phyloP scores from a whole-genome alignment of 306 rosid species.

The Cucumis melo region DNA sequence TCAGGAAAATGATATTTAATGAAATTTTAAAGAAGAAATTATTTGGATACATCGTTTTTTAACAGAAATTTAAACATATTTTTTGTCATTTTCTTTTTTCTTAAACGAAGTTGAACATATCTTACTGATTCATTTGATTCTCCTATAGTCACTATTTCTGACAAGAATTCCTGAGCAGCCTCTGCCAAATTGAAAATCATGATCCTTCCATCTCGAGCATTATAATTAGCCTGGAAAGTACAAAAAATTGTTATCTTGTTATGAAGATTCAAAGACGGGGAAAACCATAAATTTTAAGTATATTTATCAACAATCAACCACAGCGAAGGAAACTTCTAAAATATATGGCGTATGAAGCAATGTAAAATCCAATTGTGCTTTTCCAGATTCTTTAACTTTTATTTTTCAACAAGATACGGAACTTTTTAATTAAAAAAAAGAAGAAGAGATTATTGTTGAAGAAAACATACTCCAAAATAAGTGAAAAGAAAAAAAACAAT shows the following conservation, averaged over 20 bases:
- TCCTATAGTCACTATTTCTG: constrained; percentile 55
- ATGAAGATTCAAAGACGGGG: not conserved
- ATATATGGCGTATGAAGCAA: not conserved
- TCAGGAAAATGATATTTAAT: not conserved
- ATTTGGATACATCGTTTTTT: constrained; percentile 9
- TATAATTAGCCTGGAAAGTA: constrained; percentile 55
- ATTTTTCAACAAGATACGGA: too few relatives aligned
- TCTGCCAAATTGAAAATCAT: constrained; percentile 91
- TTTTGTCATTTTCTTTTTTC: not conserved
- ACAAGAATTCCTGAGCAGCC: constrained; percentile 93
- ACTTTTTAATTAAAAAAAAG: too few relatives aligned
- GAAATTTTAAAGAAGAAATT: not conserved
- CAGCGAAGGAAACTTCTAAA: not conserved
- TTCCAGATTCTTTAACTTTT: not conserved
- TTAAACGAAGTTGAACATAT: not conserved
- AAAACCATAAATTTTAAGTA: not conserved
- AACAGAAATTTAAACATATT: not conserved
- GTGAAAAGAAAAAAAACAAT: too few relatives aligned
- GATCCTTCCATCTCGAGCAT: constrained; percentile 88
- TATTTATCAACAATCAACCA: not conserved
- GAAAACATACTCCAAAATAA: too few relatives aligned
- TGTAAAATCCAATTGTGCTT: not conserved
- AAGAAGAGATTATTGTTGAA: too few relatives aligned
- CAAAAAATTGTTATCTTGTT: not conserved
- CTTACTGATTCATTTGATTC: constrained; percentile 48